Base-by-base conservation (phyloP, 73 alveolate species). In the Paramecium tetraurelia region DNA sequence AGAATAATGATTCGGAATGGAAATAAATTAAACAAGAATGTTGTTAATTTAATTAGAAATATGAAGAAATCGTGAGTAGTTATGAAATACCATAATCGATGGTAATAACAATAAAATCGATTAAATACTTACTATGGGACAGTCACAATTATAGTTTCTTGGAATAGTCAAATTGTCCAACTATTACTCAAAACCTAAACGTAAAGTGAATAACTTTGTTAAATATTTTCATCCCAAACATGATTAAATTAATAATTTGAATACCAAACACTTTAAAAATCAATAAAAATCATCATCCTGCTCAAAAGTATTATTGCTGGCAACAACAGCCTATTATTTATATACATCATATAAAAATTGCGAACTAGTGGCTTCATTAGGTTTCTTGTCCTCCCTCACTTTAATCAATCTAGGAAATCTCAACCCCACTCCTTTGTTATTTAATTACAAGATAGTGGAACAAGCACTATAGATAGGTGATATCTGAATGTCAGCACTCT, bases 341-440 rank as follows among this genome's bases (percentile, higher is more conserved):
- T 96, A 99, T 95, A 98, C 96, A 48, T 96, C 98, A 48, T 95
- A 95, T 48, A 99, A 97, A 93, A 97, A 99, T 58, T 97, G 99
- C 16, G 98, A 93, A 41, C 98, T 95, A 9, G 99, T 98, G 69
- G 99, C 98, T 84, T 98, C 99, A 69, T 93, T 97, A 0, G 99
- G 98, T 21, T 92, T 93, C 96, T 98, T 99, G 95, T 99, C 99
- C 83, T 96, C 99, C 80, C 99, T 96, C 48, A 94, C 95, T 86
- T 99, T 98, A 24, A 98, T 95, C 85, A 99, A 97, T 77, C 99
- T 97, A 0, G 99, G 99, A 85, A 99, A 99, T 88, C 99, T 96
- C 84, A 99, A 88, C 50, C 99, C 99, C 46, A 99, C 98, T 7
- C 99, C 99, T 92, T 96, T 99, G 44, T 96, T 97, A 33, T 95